Conservation (phyloP, 2,329 filamentous ascomycete genomes). For the Neocucurbitaria cava region DNA sequence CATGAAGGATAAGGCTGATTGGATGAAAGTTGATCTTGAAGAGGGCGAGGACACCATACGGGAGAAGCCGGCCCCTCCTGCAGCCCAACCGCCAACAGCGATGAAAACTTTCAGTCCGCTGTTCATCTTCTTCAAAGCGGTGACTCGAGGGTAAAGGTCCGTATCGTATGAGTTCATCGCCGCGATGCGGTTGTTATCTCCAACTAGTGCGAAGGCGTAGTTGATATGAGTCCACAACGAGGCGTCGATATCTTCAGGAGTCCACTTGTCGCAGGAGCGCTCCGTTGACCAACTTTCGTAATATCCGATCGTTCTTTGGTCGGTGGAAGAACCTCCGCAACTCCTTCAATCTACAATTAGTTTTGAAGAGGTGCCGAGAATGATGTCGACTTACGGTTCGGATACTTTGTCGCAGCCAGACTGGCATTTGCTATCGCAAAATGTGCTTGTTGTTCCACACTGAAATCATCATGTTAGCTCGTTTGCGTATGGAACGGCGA, state of each 20-base stretch:
- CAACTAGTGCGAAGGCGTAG: slow-evolving; percentile 4
- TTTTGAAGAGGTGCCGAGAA: too few relatives aligned
- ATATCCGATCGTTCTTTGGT: slow-evolving; percentile 5
- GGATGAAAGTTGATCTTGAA: slow-evolving; percentile 42
- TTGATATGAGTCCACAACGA: neutral
- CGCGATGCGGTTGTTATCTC: neutral
- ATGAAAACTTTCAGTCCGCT: slow-evolving; percentile 41
- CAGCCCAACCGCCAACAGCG: slow-evolving; percentile 50
- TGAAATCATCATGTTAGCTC: too few relatives aligned
- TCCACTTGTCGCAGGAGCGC: neutral
- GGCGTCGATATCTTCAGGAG: neutral
- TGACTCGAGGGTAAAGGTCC: neutral
- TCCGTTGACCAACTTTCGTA: slow-evolving; percentile 4
- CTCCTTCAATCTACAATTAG: too few relatives aligned
- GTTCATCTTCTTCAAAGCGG: slow-evolving; percentile 38
- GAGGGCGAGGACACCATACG: slow-evolving; percentile 29
- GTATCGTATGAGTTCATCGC: neutral
- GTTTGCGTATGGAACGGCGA: too few relatives aligned
- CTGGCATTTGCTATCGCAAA: neutral
- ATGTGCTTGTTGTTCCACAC: slow-evolving; percentile 3
- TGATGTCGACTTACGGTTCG: too few relatives aligned
- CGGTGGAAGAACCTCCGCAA: too few relatives aligned
- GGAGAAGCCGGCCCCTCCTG: slow-evolving; percentile 35
- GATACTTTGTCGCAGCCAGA: neutral
- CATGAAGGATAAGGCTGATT: slow-evolving; percentile 48